A percentile compares a stretch with the other conserved stretches of the same genome.
Conservation (phyloP, 495 filamentous ascomycete genomes). For the Neurospora cerealis region DNA sequence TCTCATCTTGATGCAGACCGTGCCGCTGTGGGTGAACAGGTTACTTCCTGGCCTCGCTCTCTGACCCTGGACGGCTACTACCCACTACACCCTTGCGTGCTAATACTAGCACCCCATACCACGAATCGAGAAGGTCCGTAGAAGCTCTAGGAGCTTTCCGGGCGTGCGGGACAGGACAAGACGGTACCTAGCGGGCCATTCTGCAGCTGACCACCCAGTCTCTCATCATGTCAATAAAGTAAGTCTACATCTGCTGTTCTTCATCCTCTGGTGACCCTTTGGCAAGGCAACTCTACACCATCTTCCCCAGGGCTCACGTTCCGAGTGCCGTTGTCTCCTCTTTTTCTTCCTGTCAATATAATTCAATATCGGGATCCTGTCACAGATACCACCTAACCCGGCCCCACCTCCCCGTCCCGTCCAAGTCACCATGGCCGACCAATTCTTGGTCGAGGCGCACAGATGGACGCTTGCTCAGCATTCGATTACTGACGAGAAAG, state of each 20-base stretch:
- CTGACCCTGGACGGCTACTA: slow-evolving; percentile 7
- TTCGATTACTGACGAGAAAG: slow-evolving; percentile 32
- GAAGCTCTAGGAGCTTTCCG: slow-evolving; percentile 11
- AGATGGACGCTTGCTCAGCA: slow-evolving; percentile 18
- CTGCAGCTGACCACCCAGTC: slow-evolving; percentile 34
- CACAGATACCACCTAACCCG: not conserved
- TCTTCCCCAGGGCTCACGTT: slow-evolving; percentile 9
- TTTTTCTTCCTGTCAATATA: not conserved
- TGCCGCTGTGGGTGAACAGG: slow-evolving; percentile 14
- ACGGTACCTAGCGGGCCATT: slow-evolving; percentile 16
- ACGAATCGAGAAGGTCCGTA: slow-evolving; percentile 26
- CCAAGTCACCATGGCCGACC: slow-evolving; percentile 26
- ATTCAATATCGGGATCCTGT: not conserved
- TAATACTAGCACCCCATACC: slow-evolving; percentile 13
- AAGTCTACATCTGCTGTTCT: slow-evolving; percentile 29
- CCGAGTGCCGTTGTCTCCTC: not conserved
- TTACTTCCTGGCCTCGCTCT: slow-evolving; percentile 3
- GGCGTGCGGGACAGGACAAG: slow-evolving; percentile 20
- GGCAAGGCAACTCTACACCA: slow-evolving; percentile 9
- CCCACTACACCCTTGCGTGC: slow-evolving; percentile 19
- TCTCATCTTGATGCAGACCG: slow-evolving; percentile 12
- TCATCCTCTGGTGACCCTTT: slow-evolving; percentile 13
- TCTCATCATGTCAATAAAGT: slow-evolving; percentile 61
- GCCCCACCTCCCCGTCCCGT: not conserved
- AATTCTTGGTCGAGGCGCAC: slow-evolving; percentile 38